Evolutionary conservation across 2,329 filamentous ascomycete species (phyloP).

Genomic region (Aureobasidium namibiae): DNA sequence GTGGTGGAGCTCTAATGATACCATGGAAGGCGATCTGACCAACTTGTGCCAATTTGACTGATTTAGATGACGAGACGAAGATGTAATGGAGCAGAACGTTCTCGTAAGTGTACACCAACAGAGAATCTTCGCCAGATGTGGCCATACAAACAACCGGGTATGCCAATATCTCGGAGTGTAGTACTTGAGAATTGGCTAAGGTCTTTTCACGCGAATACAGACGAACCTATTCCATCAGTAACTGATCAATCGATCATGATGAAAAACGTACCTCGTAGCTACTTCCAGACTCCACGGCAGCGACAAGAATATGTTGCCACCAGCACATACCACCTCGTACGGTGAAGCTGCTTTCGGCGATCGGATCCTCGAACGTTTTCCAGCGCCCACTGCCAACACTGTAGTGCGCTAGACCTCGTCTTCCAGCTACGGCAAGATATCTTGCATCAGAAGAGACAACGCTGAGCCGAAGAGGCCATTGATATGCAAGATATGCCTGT

Average conservation of each 20-base stretch:
- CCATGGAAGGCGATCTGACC: conserved; percentile 97
- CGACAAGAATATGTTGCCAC: conserved; percentile 92
- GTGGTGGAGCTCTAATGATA: conserved; percentile 85
- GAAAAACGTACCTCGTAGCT: conserved; percentile 56
- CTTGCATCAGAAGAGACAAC: conserved; percentile 86
- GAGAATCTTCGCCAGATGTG: conserved; percentile 82
- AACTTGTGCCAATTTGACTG: conserved; percentile 78
- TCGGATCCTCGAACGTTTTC: conserved; percentile 83
- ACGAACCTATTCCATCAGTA: conserved; percentile 50
- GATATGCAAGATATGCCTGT: conserved; percentile 72
- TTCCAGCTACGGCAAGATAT: conserved; percentile 93
- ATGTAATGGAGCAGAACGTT: conserved; percentile 94
- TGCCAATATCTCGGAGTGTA: conserved; percentile 70
- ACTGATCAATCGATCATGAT: not conserved
- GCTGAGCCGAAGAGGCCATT: conserved; percentile 85
- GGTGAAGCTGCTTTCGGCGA: conserved; percentile 80
- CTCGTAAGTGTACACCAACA: conserved; percentile 94
- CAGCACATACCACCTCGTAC: conserved; percentile 97
- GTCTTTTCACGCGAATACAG: conserved; percentile 81
- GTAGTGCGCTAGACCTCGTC: conserved; percentile 87
- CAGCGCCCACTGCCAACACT: conserved; percentile 89
- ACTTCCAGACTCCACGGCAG: conserved; percentile 78
- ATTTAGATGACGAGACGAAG: conserved; percentile 62
- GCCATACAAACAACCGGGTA: conserved; percentile 86
- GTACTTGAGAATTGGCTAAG: conserved; percentile 62